Conservation (phyloP, 257 asterid species). For the Forsythia suspensa region DNA sequence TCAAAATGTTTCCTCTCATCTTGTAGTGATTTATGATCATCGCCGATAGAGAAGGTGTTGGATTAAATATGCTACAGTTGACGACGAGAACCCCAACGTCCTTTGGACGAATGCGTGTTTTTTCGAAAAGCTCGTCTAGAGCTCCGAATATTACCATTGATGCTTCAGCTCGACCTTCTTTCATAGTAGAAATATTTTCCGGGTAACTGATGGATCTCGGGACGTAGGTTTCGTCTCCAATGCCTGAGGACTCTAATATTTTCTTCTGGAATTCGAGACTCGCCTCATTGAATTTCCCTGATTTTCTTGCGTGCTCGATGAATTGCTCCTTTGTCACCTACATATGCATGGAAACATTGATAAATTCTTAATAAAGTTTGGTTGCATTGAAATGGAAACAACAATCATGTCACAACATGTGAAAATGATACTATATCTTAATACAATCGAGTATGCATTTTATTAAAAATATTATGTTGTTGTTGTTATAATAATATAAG, state of each 20-base stretch:
- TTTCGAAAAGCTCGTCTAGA: constrained; percentile 80
- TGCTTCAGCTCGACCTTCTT: constrained; percentile 92
- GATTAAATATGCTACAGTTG: constrained; percentile 93
- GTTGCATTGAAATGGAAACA: not conserved
- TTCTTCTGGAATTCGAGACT: constrained; percentile 68
- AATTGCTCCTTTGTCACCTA: constrained; percentile 82
- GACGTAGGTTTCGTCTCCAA: constrained; percentile 80
- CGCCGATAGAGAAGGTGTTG: constrained; percentile 98
- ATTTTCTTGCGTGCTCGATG: constrained; percentile 67
- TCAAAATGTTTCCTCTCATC: constrained; percentile 85
- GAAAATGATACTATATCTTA: too few relatives aligned
- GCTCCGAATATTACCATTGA: constrained; percentile 87
- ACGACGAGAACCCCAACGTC: constrained; percentile 86
- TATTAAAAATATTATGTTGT: not conserved
- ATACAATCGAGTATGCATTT: too few relatives aligned
- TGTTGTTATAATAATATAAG: not conserved
- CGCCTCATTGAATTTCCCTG: constrained; percentile 68
- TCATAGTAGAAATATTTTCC: constrained; percentile 82
- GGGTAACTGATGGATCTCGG: constrained; percentile 70
- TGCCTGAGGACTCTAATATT: constrained; percentile 76
- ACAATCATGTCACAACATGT: too few relatives aligned
- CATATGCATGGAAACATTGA: constrained; percentile 5
- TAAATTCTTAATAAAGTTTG: too few relatives aligned
- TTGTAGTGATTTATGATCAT: constrained; percentile 92
- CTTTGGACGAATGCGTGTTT: constrained; percentile 59